These are phyloP conservation scores for Fistulinella prunicolor DNA, from an alignment of 768 basidiomycete species.

Conservation along the genomic window DNA sequence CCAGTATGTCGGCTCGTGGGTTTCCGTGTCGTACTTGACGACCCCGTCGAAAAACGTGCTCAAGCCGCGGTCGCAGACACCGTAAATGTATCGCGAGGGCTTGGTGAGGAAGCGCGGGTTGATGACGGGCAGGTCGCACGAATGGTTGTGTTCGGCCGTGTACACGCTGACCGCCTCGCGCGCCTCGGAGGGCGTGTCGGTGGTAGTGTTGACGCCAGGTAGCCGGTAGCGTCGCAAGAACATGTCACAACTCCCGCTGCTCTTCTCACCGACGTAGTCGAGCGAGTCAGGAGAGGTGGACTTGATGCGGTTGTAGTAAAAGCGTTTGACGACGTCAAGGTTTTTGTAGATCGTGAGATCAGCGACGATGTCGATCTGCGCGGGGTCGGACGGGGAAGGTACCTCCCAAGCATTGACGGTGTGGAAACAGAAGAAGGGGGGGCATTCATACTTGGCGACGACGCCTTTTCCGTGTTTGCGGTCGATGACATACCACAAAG, in stretches of 20 bases:
- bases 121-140: conserved; percentile 37
- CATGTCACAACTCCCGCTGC: conserved; percentile 11
- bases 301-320: conserved; percentile 32
- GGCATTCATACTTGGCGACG: conserved; percentile 35
- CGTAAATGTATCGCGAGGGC: conserved; percentile 35
- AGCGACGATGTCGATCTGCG: conserved; percentile 32
- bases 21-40: conserved; percentile 35
- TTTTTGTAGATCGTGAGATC: conserved; percentile 37
- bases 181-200: conserved; percentile 10
- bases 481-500: conserved; percentile 39
- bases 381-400: conserved; percentile 18
- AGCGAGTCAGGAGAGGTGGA: conserved; percentile 24
- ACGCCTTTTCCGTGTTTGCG: conserved; percentile 35
- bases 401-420: conserved; percentile 39
- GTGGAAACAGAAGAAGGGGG: conserved; percentile 41
- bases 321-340: conserved; percentile 29
- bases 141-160: conserved; percentile 26
- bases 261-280: conserved; percentile 23
- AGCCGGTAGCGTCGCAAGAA: conserved; percentile 34
- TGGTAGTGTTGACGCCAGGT: conserved; percentile 20
- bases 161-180: conserved; percentile 18
- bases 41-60: conserved; percentile 35
- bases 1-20: conserved; percentile 27
- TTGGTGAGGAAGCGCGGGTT: conserved; percentile 31
- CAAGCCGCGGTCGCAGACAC: conserved; percentile 23